A percentile compares a stretch with the other conserved stretches of the same genome.
Conservation (phyloP, 2,329 filamentous ascomycete species). For the Orbilia quercus region DNA sequence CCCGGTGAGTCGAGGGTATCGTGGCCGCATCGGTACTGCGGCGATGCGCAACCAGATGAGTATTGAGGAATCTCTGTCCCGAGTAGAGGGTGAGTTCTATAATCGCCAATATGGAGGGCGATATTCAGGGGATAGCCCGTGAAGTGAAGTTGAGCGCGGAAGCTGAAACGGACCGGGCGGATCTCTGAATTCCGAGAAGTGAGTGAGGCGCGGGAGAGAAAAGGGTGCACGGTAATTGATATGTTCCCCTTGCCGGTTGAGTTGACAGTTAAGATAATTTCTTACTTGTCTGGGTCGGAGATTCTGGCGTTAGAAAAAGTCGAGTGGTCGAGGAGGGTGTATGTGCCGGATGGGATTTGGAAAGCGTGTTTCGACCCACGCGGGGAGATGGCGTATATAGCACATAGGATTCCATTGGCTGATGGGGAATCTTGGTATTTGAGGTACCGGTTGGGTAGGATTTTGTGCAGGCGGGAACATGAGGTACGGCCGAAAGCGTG, state of each 20-base stretch:
- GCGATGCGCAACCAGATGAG: neutral
- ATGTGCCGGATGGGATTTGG: constrained; percentile 33
- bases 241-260: constrained; percentile 23
- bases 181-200: too few species aligned
- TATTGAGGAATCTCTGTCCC: constrained; percentile 1
- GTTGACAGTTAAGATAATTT: constrained; percentile 19
- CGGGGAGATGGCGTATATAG: constrained; percentile 5
- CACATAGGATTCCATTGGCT: neutral
- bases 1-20: neutral
- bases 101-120: too few species aligned
- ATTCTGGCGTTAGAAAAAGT: neutral
- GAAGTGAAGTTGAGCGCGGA: too few species aligned
- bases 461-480: neutral
- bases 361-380: constrained; percentile 15
- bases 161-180: too few species aligned
- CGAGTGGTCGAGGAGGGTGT: constrained; percentile 10
- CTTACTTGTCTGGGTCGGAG: constrained; percentile 8
- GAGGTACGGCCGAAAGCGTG: neutral
- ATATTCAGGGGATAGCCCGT: too few species aligned
- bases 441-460: constrained; percentile 16
- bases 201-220: neutral
- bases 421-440: constrained; percentile 8
- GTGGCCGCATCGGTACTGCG: neutral
- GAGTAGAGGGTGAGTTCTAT: too few species aligned
- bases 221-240: neutral